phyloP scores from a whole-genome alignment of 2,329 filamentous ascomycete species.

The Diaporthe vaccinii region DNA sequence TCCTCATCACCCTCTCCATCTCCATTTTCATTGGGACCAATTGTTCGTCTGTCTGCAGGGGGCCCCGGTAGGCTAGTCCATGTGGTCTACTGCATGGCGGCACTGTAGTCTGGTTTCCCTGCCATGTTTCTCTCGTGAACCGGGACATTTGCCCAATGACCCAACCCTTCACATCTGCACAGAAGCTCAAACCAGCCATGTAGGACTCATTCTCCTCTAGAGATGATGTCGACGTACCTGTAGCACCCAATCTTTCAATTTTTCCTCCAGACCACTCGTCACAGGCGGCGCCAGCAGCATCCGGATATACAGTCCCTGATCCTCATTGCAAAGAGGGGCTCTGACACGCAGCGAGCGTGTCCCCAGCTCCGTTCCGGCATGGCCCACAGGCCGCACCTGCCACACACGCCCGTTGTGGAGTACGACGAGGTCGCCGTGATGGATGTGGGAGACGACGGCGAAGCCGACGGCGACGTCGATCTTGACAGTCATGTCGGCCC shows the following conservation, averaged over 20 bases:
- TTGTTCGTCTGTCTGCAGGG: slow-evolving; percentile 5
- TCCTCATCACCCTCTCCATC: slow-evolving; percentile 25
- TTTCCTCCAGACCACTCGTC: background rate
- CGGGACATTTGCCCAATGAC: background rate
- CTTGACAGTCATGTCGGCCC: slow-evolving; percentile 3
- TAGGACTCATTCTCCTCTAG: background rate
- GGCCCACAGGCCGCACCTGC: slow-evolving; percentile 33
- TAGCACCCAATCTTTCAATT: background rate
- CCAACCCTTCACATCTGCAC: background rate
- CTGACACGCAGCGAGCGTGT: slow-evolving; percentile 17
- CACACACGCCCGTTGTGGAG: slow-evolving; percentile 42
- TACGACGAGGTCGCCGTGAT: slow-evolving; percentile 44
- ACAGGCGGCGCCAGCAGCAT: background rate
- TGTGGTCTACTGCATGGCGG: background rate
- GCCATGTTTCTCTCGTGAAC: slow-evolving; percentile 1
- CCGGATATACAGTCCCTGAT: background rate
- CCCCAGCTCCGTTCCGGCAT: slow-evolving; percentile 18
- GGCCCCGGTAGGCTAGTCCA: background rate
- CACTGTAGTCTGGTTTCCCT: background rate
- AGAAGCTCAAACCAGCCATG: background rate
- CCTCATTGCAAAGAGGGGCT: slow-evolving; percentile 17
- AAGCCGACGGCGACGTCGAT: slow-evolving; percentile 16
- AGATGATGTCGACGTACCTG: background rate
- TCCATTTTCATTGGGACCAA: background rate
- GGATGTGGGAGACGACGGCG: slow-evolving; percentile 39